Evolutionary conservation across 2,329 filamentous ascomycete species (phyloP), one percentile per base, ranked within the genome.

Genomic region (Paraphaeosphaeria sporulosa): DNA sequence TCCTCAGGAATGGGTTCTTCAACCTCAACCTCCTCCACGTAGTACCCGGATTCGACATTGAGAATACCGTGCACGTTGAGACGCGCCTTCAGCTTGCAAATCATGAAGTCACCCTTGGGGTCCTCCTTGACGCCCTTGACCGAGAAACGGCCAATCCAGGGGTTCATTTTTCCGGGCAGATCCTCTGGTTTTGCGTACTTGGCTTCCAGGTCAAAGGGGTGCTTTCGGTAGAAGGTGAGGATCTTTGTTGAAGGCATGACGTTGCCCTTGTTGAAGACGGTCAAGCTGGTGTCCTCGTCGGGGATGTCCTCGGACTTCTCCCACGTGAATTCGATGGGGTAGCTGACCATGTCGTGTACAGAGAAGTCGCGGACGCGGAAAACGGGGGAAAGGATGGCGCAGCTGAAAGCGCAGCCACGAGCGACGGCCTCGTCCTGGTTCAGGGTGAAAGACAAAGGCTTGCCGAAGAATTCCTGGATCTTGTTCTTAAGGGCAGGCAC

Each of bases 281-380:
- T 97, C 71, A 99, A 85, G 83, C 90, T 96, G 58, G 95, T 98
- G 79, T 98, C 95, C 85, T 99, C 95, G 72, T 99, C 95, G 27
- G 95, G 95, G 71, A 99, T 99, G 75, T 99, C 95, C 61, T 93
- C 89, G 27, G 94, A 96, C 86, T 98, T 96, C 85, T 99, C 95
- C 95, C 95, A 99, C 55, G 90, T 91, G 80, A 99, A 99, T 79
- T 99, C 94, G 78, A 99, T 96, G 51, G 95, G 95, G 84, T 98
- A 99, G 84, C 90, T 93, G 82, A 97, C 92, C 73, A 98, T 94
- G 80, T 99, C 95, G 85, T 98, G 93, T 62, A 98, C 90, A 70
- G 93, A 89, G 81, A 99, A 99, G 84, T 99, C 95, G 74, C 95
- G 93, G 76, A 99, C 95, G 78, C 94, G 93, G 90, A 99, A 98